A percentile compares a stretch with the other conserved stretches of the same genome.
phyloP scores from a whole-genome alignment of 805 yeast genomes.

The Lachancea dasiensis region DNA sequence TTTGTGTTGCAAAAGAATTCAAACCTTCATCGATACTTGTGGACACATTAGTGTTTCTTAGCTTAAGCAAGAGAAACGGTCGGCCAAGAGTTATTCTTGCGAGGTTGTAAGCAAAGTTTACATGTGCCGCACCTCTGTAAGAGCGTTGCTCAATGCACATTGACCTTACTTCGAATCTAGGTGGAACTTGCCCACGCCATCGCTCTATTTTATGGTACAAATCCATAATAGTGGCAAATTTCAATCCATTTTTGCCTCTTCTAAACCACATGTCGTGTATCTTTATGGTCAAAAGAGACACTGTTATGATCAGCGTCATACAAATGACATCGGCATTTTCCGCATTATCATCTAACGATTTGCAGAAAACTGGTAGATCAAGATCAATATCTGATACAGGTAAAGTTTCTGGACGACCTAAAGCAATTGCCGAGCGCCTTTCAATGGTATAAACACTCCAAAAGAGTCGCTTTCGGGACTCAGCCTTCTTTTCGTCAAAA shows the following conservation, averaged over 20 bases:
- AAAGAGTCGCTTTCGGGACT: slow-evolving; percentile 9
- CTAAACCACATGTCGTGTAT: slow-evolving; percentile 12
- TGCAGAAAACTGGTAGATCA: slow-evolving; percentile 10
- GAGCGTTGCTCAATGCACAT: slow-evolving; percentile 9
- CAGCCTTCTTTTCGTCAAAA: slow-evolving; percentile 8
- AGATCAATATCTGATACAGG: slow-evolving; percentile 12
- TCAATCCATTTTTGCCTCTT: slow-evolving; percentile 9
- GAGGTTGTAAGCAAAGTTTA: slow-evolving; percentile 10
- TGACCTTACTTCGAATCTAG: slow-evolving; percentile 6
- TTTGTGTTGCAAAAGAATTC: slow-evolving; percentile 9
- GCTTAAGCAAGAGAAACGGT: slow-evolving; percentile 9
- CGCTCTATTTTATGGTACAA: slow-evolving; percentile 9
- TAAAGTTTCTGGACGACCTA: slow-evolving; percentile 12
- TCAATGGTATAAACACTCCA: slow-evolving; percentile 12
- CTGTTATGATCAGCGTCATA: slow-evolving; percentile 10
- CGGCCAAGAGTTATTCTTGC: slow-evolving; percentile 11
- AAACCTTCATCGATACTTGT: slow-evolving; percentile 8
- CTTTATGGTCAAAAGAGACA: slow-evolving; percentile 11
- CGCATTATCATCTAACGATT: slow-evolving; percentile 8
- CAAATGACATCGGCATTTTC: slow-evolving; percentile 11
- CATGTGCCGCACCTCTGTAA: slow-evolving; percentile 10
- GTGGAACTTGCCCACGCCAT: slow-evolving; percentile 11
- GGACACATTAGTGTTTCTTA: slow-evolving; percentile 9
- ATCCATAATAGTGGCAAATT: slow-evolving; percentile 12
- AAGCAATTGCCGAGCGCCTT: slow-evolving; percentile 10